Conservation (phyloP, 331 rosid genomes). For the Saraca asoca region DNA sequence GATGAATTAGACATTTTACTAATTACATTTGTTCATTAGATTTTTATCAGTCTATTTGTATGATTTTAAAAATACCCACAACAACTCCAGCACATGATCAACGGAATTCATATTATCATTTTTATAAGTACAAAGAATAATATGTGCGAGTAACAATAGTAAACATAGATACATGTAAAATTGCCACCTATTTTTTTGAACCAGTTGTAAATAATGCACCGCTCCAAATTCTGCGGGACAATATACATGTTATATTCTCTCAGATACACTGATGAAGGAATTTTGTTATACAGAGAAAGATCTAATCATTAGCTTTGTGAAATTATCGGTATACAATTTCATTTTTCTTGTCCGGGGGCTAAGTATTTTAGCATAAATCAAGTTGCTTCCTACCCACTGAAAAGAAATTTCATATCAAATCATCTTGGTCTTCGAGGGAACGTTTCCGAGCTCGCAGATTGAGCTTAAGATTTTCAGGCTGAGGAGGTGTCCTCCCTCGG, state of each 20-base stretch:
- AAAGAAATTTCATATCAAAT: slow-evolving; percentile 45
- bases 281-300: slow-evolving; percentile 17
- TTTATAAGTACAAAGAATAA: too few relatives aligned
- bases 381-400: slow-evolving; percentile 27
- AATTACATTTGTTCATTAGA: too few relatives aligned
- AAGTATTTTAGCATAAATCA: slow-evolving; percentile 14
- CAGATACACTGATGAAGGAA: slow-evolving; percentile 36
- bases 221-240: neutral
- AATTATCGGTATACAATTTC: slow-evolving; percentile 13
- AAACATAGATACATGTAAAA: too few relatives aligned
- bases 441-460: slow-evolving; percentile 77
- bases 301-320: slow-evolving; percentile 3
- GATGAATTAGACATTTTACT: too few relatives aligned
- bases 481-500: slow-evolving; percentile 91
- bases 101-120: too few relatives aligned
- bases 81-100: too few relatives aligned
- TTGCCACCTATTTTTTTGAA: too few relatives aligned
- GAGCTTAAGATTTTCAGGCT: slow-evolving; percentile 84
- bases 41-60: too few relatives aligned
- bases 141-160: too few relatives aligned
- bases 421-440: slow-evolving; percentile 91
- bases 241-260: slow-evolving; percentile 33
- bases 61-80: too few relatives aligned
- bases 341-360: neutral
- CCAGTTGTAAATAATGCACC: too few relatives aligned